Evolutionary conservation across 345 rosid species (phyloP).

Genomic region (Mercurialis annua): DNA sequence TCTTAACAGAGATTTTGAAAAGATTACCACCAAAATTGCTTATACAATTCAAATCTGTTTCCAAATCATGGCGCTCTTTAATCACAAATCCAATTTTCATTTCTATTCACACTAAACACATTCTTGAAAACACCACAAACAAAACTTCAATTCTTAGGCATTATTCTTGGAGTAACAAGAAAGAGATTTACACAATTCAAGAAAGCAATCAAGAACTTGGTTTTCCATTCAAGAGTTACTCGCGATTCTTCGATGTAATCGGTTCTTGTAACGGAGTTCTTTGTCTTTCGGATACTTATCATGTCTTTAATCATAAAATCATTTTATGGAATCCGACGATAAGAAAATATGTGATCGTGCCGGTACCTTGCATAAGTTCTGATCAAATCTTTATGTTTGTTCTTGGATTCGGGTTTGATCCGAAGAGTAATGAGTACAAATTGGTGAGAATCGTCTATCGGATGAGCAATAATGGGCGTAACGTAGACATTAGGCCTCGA

Average conservation of each 20-base stretch:
- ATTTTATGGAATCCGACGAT: conserved; percentile 21
- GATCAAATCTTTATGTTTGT: conserved; percentile 18
- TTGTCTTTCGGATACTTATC: conserved; percentile 17
- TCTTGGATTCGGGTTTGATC: conserved; percentile 32
- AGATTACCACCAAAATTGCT: conserved; percentile 14
- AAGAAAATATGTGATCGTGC: conserved; percentile 7
- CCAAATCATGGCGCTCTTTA: conserved; percentile 22
- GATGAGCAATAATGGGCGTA: neutral
- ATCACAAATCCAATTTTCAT: conserved; percentile 21
- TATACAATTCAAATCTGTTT: conserved; percentile 12
- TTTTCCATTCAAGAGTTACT: conserved; percentile 20
- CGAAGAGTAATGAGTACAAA: conserved; percentile 22
- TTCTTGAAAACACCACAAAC: neutral
- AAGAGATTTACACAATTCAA: conserved; percentile 15
- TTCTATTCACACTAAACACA: conserved; percentile 12
- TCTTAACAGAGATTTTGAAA: conserved; percentile 20
- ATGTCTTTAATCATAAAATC: conserved; percentile 4
- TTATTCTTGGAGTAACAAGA: conserved; percentile 16
- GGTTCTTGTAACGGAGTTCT: conserved; percentile 22
- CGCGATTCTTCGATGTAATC: conserved; percentile 17
- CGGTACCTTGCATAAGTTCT: conserved; percentile 6
- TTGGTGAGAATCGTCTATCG: conserved; percentile 28
- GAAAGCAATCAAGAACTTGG: neutral
- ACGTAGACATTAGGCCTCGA: conserved; percentile 2
- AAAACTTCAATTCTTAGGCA: conserved; percentile 21